Base-by-base conservation (phyloP, 306 rosid genomes). In the Dalbergia oliveri region DNA sequence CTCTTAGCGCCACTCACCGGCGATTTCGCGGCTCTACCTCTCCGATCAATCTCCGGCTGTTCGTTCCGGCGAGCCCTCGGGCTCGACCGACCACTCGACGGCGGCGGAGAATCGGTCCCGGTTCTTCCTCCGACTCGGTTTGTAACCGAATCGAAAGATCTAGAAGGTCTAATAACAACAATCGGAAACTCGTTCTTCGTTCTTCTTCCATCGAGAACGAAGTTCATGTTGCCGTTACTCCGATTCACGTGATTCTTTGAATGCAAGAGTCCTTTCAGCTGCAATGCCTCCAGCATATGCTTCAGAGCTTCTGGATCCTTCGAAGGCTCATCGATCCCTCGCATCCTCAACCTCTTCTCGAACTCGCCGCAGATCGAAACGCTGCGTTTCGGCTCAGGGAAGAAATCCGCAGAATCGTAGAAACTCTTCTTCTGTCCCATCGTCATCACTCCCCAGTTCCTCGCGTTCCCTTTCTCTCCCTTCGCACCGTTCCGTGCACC, bases 181-280 rank as follows among this genome's bases (percentile, higher is more conserved):
- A 90, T 90, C 39, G 98, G 94, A 61, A 96, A 93, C 45, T 88
- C 82, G 75, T 72, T 86, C 23, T 6, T 54, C 26, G 0, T 16
- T 16, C 60, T 16, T 3, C 21, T 18, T 16, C 60, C 60, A 3
- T 54, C 60, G 9, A 54, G 23, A 16, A 54, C 60, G 9, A 54
- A 54, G 60, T 54, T 54, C 60, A 10, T 54, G 60, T 16, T 54
- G n/a, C 26, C 26, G 60, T 16, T 54, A 54, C 60, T 54, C 1
- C 60, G 60, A 54, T 54, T 54, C 21, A 5, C 26, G 9, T 54
- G 60, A 54, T 54, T 54, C 60, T 16, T 54, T 4, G 97, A 88
- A 85, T 87, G 99, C 9, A 95, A 86, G 31, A 93, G 97, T 0
- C 98, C 99, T 69, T 93, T 95, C 35, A 95, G 97, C 85, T 93